These are phyloP conservation scores for Medakamo hakoo DNA, from an alignment of 139 green algal genomes.

Conservation along the genomic window DNA sequence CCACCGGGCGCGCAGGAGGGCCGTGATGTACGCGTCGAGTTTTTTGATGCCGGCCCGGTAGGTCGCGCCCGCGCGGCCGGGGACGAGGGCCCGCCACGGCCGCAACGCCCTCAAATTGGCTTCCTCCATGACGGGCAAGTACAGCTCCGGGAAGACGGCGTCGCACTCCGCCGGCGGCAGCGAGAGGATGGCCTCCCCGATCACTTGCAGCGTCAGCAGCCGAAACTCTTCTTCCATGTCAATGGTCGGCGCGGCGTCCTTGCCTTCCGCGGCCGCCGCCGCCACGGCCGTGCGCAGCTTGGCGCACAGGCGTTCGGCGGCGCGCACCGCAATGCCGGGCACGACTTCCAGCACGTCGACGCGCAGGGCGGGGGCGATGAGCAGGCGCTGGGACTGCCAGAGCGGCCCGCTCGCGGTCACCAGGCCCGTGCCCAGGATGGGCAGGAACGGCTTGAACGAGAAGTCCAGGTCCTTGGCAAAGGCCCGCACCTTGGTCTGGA, in stretches of 20 bases:
- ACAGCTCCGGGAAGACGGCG: conserved; percentile 75
- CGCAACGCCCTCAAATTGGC: conserved; percentile 64
- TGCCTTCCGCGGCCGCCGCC: background rate
- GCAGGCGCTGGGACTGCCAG: conserved; percentile 78
- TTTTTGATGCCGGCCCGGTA: conserved; percentile 6
- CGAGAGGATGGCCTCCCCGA: conserved; percentile 75
- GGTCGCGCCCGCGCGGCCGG: conserved; percentile 17
- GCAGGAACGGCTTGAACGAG: conserved; percentile 75
- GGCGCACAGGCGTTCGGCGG: conserved; percentile 42
- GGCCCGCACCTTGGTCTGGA: conserved; percentile 27
- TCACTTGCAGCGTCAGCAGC: conserved; percentile 83
- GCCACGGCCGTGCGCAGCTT: conserved; percentile 32
- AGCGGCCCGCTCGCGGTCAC: conserved; percentile 73
- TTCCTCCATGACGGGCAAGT: conserved; percentile 91
- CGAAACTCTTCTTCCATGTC: conserved; percentile 81
- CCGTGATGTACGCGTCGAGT: conserved; percentile 71
- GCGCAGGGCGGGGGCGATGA: conserved; percentile 68
- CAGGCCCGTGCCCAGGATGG: conserved; percentile 81
- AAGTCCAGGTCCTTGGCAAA: conserved; percentile 74
- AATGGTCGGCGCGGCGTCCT: conserved; percentile 13
- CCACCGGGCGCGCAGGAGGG: conserved; percentile 26
- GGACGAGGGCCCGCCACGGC: conserved; percentile 67
- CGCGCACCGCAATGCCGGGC: conserved; percentile 52
- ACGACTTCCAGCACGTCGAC: conserved; percentile 85
- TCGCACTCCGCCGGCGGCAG: conserved; percentile 77